Base-by-base conservation (phyloP, 768 basidiomycete genomes). In the Pleurotus eryngii region DNA sequence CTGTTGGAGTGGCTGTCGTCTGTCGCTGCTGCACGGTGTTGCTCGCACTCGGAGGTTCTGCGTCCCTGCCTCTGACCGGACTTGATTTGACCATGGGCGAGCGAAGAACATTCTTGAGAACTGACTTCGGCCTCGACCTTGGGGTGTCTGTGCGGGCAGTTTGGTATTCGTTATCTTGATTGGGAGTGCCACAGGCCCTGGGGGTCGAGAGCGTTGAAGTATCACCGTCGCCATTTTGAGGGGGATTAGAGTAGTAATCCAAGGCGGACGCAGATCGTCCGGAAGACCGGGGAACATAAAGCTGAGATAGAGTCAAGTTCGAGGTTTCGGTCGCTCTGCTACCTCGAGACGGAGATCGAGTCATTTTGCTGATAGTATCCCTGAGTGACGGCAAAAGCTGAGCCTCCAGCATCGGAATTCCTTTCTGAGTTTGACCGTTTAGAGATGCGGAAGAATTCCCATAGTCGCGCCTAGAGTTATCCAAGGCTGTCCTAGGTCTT, bases 301-400 rank as follows among this genome's bases (percentile, higher is more conserved):
- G n/a, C 30, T 17, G 60, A 46, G 37, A 55, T 45, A 49, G 46
- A 59, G 12, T 62, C 46, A 49, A 46, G 59, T 12, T 62, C 57
- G 51, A 54, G 9, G 39, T 4, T n/a, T n/a, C 9, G n/a, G 39
- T 7, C 18, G 18, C 51, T 9, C 38, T 20, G 14, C 39, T 54
- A 59, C 57, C 55, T 56, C 70, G 70, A 40, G 74, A 74, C 1
- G 82, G 81, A 12, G 77, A 72, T 51, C 78, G 74, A 2, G 89
- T 90, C 89, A 90, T 91, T 46, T 82, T 80, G 62, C 86, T 81
- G 38, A 91, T 79, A 0, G 89, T 91, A 56, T 90, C 88, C 42
- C 82, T 77, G 37, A 91, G 73, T 15, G 87, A 85, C 7, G 89
- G 89, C 38, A 90, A 68, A 3, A 90, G 74, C 24, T 87, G 81